These are phyloP conservation scores for Linum lewisii DNA, from an alignment of 345 rosid genomes.

Conservation along the genomic window DNA sequence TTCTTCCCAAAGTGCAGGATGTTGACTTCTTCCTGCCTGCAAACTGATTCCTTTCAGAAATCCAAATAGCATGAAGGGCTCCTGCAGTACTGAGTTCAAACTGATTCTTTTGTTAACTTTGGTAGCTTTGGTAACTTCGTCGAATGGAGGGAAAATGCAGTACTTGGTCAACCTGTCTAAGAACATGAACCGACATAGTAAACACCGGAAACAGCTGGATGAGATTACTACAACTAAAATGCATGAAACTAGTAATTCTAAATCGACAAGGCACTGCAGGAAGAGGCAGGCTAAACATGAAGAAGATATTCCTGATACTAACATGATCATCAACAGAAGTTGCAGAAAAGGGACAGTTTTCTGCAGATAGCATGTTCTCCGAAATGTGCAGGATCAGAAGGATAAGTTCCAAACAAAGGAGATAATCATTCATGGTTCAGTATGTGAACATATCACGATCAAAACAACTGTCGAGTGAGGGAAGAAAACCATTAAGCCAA, in stretches of 20 bases:
- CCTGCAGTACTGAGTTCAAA: background rate
- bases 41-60: background rate
- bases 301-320: background rate
- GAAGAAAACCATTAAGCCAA: background rate
- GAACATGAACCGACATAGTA: background rate
- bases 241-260: background rate
- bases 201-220: background rate
- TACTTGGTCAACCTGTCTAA: background rate
- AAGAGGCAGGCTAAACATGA: background rate
- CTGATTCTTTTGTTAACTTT: background rate
- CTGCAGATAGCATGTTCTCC: too few species aligned
- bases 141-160: background rate
- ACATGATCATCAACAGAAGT: background rate
- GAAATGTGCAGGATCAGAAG: too few species aligned
- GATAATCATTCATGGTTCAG: too few species aligned
- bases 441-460: too few species aligned
- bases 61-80: background rate
- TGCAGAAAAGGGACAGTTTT: background rate
- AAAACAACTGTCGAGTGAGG: background rate
- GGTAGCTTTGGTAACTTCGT: background rate
- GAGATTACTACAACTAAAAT: background rate
- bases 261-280: background rate
- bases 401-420: too few species aligned
- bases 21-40: background rate
- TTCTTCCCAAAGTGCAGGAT: background rate